A percentile compares a stretch with the other conserved stretches of the same genome.
These are phyloP conservation scores for Debaryomycetaceae sp. DNA, from an alignment of 1,139 yeast genomes.

Conservation along the genomic window DNA sequence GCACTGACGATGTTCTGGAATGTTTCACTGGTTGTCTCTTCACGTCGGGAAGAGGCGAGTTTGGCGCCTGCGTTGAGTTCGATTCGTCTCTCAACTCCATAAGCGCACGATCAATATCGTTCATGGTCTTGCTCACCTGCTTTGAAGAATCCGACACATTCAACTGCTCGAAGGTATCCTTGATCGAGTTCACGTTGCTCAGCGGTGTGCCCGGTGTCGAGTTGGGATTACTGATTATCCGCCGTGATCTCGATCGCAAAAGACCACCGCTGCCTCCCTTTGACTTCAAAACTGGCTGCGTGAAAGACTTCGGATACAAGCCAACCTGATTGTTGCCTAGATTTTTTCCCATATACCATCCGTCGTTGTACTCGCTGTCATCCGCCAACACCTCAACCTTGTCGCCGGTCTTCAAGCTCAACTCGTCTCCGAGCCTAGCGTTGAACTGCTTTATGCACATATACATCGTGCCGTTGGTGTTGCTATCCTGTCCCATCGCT, in stretches of 20 bases:
- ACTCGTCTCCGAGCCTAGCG: conserved; percentile 87
- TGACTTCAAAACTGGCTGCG: conserved; percentile 39
- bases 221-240: conserved; percentile 30
- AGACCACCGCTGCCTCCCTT: conserved; percentile 21
- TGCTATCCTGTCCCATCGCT: neutral
- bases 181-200: conserved; percentile 10
- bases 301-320: conserved; percentile 83
- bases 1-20: conserved; percentile 13
- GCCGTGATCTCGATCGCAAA: conserved; percentile 59
- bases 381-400: conserved; percentile 85
- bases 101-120: conserved; percentile 82
- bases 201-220: conserved; percentile 7
- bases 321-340: conserved; percentile 71
- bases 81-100: conserved; percentile 55
- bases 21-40: conserved; percentile 5
- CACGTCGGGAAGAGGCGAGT: neutral
- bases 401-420: conserved; percentile 77
- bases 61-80: conserved; percentile 3
- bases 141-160: conserved; percentile 2
- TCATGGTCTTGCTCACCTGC: conserved; percentile 55
- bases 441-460: conserved; percentile 79
- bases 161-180: conserved; percentile 17
- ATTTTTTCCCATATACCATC: conserved; percentile 95
- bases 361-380: conserved; percentile 91
- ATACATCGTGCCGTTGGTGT: conserved; percentile 19